phyloP scores from a whole-genome alignment of 768 basidiomycete genomes.

The Boletus reticuloceps region DNA sequence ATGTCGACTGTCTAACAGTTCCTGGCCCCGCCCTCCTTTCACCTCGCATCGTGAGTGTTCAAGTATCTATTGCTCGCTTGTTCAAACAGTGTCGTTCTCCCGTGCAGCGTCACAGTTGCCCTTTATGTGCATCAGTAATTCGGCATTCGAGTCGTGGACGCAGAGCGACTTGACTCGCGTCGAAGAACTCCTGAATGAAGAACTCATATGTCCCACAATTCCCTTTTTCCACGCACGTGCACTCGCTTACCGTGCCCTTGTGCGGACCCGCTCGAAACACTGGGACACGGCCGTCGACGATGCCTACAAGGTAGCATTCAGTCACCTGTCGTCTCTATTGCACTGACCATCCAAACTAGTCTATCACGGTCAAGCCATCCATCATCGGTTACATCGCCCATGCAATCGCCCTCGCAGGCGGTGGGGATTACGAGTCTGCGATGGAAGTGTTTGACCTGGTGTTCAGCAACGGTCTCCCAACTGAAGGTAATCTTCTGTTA shows the following conservation, averaged over 20 bases:
- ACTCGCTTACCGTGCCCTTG: slow-evolving; percentile 2
- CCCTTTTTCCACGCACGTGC: not conserved
- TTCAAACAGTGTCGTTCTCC: not conserved
- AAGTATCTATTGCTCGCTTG: no score
- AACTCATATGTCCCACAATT: not conserved
- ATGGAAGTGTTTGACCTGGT: slow-evolving; percentile 2
- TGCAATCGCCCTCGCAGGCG: not conserved
- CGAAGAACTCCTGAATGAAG: slow-evolving; percentile 1
- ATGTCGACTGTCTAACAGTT: no score
- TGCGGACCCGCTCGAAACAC: not conserved
- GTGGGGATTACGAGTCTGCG: not conserved
- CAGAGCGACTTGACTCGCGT: not conserved
- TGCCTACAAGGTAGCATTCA: not conserved
- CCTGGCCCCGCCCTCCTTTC: no score
- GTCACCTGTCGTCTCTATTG: rapidly evolving
- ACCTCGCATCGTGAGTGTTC: no score
- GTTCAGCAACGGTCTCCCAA: not conserved
- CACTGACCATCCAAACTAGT: not conserved
- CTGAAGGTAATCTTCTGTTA: slow-evolving; percentile 1
- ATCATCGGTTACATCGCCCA: slow-evolving; percentile 9
- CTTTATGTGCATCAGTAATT: not conserved
- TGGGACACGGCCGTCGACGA: slow-evolving; percentile 2
- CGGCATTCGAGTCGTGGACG: not conserved
- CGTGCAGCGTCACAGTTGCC: not conserved
- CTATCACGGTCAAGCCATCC: not conserved